These are phyloP conservation scores for Ascobolus immersus DNA, from an alignment of 495 filamentous ascomycete genomes.

Conservation along the genomic window DNA sequence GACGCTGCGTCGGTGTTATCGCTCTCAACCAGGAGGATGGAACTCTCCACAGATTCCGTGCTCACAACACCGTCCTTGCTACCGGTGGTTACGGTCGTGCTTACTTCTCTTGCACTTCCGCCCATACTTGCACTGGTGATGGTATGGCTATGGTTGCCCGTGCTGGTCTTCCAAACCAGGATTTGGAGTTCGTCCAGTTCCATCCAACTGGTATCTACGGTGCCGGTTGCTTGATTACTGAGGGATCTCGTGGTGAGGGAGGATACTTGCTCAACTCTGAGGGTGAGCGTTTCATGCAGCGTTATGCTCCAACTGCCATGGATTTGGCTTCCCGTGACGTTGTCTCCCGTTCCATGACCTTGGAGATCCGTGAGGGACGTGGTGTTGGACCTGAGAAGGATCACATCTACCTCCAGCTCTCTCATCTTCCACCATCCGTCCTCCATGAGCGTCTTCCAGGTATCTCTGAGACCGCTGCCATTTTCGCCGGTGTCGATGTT, in stretches of 20 bases:
- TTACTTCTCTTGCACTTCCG: slow-evolving; percentile 93
- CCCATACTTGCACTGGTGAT: slow-evolving; percentile 94
- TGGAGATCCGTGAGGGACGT: slow-evolving; percentile 90
- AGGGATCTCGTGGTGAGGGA: slow-evolving; percentile 94
- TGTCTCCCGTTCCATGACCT: slow-evolving; percentile 85
- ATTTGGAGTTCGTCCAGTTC: slow-evolving; percentile 99
- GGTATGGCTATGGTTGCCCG: slow-evolving; percentile 97
- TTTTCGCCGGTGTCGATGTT: slow-evolving; percentile 91
- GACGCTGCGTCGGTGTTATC: slow-evolving; percentile 81
- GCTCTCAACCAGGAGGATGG: slow-evolving; percentile 97
- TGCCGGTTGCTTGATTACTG: slow-evolving; percentile 92
- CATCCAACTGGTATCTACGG: slow-evolving; percentile 98
- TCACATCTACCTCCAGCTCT: slow-evolving; percentile 89
- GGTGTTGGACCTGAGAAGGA: slow-evolving; percentile 92
- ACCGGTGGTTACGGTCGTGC: slow-evolving; percentile 91
- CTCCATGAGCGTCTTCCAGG: slow-evolving; percentile 90
- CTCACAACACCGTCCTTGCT: slow-evolving; percentile 83
- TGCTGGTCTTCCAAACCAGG: slow-evolving; percentile 92
- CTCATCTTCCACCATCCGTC: slow-evolving; percentile 69
- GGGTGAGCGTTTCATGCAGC: slow-evolving; percentile 97
- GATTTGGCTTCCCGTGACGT: slow-evolving; percentile 84
- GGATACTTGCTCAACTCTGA: slow-evolving; percentile 89
- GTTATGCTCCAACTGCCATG: slow-evolving; percentile 92
- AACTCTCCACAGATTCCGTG: slow-evolving; percentile 83
- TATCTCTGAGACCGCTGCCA: slow-evolving; percentile 92